A percentile compares a stretch with the other conserved stretches of the same genome.
These are phyloP conservation scores for Barnettozyma siamensis DNA, from an alignment of 805 yeast species.

Conservation along the genomic window DNA sequence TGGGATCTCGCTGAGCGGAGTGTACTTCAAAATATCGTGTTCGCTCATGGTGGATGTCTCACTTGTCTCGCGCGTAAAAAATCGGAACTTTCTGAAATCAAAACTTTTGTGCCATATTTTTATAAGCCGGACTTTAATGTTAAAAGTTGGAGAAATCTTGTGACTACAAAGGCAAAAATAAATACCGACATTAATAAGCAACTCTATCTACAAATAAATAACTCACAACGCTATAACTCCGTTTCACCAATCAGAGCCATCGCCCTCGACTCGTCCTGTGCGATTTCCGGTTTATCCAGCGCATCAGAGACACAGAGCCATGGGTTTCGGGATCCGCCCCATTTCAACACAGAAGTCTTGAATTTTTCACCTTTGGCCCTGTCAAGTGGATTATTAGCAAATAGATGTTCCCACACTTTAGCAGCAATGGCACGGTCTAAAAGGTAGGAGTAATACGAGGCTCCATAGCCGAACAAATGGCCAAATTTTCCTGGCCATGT, in stretches of 20 bases:
- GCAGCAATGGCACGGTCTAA: constrained; percentile 91
- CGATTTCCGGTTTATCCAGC: constrained; percentile 54
- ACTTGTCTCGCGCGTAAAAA: too few species aligned
- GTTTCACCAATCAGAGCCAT: constrained; percentile 50
- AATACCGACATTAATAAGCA: too few species aligned
- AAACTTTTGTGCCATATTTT: too few species aligned
- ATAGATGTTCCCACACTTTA: constrained; percentile 72
- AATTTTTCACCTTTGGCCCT: constrained; percentile 72
- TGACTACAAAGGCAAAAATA: neutral
- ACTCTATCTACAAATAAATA: constrained; percentile 1
- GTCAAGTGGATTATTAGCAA: constrained; percentile 63
- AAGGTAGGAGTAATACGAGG: constrained; percentile 87
- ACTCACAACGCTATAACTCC: constrained; percentile 5
- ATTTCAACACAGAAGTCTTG: constrained; percentile 61
- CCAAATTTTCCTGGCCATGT: constrained; percentile 95
- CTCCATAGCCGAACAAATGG: constrained; percentile 88
- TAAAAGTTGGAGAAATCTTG: neutral
- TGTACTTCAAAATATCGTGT: constrained; percentile 1
- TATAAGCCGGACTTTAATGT: too few species aligned
- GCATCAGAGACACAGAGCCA: constrained; percentile 83
- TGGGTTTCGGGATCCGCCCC: constrained; percentile 94
- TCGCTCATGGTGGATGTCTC: constrained; percentile 1
- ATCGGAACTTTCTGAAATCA: too few species aligned
- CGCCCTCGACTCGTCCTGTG: constrained; percentile 63
- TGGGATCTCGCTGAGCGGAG: constrained; percentile 7